phyloP scores from a whole-genome alignment of 129 eudicot genomes.

The Saposhnikovia divaricata region DNA sequence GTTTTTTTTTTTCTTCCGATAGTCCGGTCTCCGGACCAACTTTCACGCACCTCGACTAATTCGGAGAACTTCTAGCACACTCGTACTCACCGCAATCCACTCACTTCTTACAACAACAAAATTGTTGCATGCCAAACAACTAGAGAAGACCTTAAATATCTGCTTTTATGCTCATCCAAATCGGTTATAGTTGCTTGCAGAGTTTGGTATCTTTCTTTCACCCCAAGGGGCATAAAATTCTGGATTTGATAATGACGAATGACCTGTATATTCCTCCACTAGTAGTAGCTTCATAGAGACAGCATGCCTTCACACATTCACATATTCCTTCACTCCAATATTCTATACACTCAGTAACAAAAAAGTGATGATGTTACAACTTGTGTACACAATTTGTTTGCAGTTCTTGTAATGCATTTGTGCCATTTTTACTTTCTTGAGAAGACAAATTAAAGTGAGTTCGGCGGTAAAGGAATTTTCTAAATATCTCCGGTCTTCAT shows the following conservation, averaged over 20 bases:
- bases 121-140: background rate
- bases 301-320: constrained; percentile 7
- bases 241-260: background rate
- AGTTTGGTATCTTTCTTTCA: background rate
- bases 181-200: background rate
- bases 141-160: background rate
- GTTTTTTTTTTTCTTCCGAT: too few species aligned
- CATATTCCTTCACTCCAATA: background rate
- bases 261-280: constrained; percentile 9
- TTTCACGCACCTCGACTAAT: too few species aligned
- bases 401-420: background rate
- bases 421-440: constrained; percentile 1
- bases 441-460: background rate
- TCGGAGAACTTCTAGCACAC: too few species aligned
- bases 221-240: background rate
- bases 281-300: constrained; percentile 2
- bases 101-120: too few species aligned
- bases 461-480: background rate
- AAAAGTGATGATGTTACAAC: background rate
- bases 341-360: background rate
- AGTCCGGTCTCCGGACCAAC: too few species aligned
- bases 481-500: background rate
- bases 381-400: background rate
- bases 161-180: background rate
- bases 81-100: too few species aligned